phyloP scores from a whole-genome alignment of 768 basidiomycete genomes.

The Suillus lakei region DNA sequence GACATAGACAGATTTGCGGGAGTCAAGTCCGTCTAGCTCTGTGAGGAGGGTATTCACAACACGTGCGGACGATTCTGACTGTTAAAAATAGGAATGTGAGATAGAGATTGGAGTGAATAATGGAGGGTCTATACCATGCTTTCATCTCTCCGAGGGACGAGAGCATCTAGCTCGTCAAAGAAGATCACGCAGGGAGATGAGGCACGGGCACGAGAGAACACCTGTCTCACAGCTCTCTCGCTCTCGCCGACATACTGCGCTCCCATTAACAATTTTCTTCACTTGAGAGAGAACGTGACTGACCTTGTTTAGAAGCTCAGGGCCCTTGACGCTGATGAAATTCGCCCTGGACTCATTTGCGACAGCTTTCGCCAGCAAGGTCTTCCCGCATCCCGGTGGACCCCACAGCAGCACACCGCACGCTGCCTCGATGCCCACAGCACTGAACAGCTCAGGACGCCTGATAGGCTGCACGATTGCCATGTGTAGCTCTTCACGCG shows the following conservation, averaged over 20 bases:
- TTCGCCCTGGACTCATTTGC: slow-evolving; percentile 95
- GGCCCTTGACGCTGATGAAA: slow-evolving; percentile 98
- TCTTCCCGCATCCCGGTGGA: slow-evolving; percentile 98
- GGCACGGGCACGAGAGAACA: slow-evolving; percentile 91
- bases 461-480: slow-evolving; percentile 95
- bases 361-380: slow-evolving; percentile 95
- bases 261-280: slow-evolving; percentile 7
- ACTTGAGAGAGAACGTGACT: not conserved
- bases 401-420: slow-evolving; percentile 99
- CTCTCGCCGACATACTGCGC: slow-evolving; percentile 95
- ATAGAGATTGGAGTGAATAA: not conserved
- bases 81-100: slow-evolving; percentile 6
- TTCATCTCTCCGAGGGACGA: slow-evolving; percentile 91
- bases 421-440: slow-evolving; percentile 88
- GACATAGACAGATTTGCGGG: slow-evolving; percentile 87
- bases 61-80: slow-evolving; percentile 93
- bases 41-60: slow-evolving; percentile 93
- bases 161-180: slow-evolving; percentile 93
- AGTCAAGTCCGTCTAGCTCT: slow-evolving; percentile 90
- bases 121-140: slow-evolving; percentile 61
- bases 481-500: slow-evolving; percentile 94
- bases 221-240: slow-evolving; percentile 91
- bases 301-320: slow-evolving; percentile 96
- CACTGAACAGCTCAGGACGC: slow-evolving; percentile 85
- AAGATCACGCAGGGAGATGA: slow-evolving; percentile 95